Percentiles rank a stretch among this genome's conserved stretches.
Evolutionary conservation across 2,329 filamentous ascomycete species (phyloP).

Genomic region (Cercospora nicotianae): DNA sequence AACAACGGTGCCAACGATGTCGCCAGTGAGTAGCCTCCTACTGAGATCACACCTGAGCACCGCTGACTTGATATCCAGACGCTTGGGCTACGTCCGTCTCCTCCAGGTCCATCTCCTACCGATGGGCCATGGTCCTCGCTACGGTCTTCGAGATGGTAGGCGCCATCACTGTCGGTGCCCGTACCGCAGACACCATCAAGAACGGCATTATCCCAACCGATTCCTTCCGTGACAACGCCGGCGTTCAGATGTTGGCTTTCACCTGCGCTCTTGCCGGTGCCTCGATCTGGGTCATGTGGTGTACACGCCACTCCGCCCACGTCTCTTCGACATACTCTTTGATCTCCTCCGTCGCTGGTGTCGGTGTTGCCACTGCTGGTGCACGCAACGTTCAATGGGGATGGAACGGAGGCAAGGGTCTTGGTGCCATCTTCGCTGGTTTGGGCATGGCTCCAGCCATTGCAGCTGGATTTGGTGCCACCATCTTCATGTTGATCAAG

Average conservation of each 20-base stretch:
- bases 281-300: slow-evolving; percentile 58
- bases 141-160: slow-evolving; percentile 55
- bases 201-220: slow-evolving; percentile 58
- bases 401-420: slow-evolving; percentile 46
- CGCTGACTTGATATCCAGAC: slow-evolving; percentile 30
- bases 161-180: slow-evolving; percentile 53
- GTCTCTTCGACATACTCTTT: slow-evolving; percentile 64
- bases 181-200: slow-evolving; percentile 62
- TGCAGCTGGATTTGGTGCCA: slow-evolving; percentile 49
- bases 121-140: slow-evolving; percentile 53
- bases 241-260: slow-evolving; percentile 47
- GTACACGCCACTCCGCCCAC: slow-evolving; percentile 57
- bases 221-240: slow-evolving; percentile 51
- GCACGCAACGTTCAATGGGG: slow-evolving; percentile 42
- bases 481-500: slow-evolving; percentile 54
- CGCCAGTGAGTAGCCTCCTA: slow-evolving; percentile 39
- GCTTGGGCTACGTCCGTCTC: slow-evolving; percentile 56
- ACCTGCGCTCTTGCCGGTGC: slow-evolving; percentile 49
- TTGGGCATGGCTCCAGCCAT: slow-evolving; percentile 54
- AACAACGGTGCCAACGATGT: slow-evolving; percentile 67
- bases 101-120: slow-evolving; percentile 54
- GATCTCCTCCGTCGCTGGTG: slow-evolving; percentile 60
- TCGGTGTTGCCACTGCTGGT: slow-evolving; percentile 59
- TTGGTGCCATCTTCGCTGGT: slow-evolving; percentile 46
- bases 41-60: background rate